These are phyloP conservation scores for Fragosphaeria purpurea DNA, from an alignment of 2,329 filamentous ascomycete species.

Conservation along the genomic window DNA sequence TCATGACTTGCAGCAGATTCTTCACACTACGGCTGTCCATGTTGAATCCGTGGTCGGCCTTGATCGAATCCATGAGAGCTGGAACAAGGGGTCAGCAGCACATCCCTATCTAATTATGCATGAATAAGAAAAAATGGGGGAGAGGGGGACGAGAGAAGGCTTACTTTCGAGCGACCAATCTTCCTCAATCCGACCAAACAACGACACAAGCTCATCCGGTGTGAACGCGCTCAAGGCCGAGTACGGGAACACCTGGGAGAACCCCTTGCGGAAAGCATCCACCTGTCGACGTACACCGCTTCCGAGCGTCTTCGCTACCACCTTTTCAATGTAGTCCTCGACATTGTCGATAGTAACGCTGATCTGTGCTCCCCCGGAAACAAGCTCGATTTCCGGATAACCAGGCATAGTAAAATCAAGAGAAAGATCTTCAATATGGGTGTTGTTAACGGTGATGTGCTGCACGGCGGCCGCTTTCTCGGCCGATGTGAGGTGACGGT, in stretches of 20 bases:
- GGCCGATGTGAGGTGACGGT: constrained; percentile 51
- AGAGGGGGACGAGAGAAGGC: constrained; percentile 23
- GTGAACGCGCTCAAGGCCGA: constrained; percentile 88
- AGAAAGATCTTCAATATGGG: constrained; percentile 73
- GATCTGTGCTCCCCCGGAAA: constrained; percentile 62
- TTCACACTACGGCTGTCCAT: constrained; percentile 95
- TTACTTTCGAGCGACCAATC: constrained; percentile 97
- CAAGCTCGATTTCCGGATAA: constrained; percentile 75
- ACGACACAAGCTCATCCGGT: constrained; percentile 83
- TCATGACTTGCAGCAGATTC: constrained; percentile 91
- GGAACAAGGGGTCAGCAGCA: background rate
- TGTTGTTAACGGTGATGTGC: constrained; percentile 63
- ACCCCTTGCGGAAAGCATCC: constrained; percentile 81
- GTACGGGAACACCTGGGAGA: constrained; percentile 94
- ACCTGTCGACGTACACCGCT: constrained; percentile 79
- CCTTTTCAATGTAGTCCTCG: constrained; percentile 75
- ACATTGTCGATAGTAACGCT: constrained; percentile 85
- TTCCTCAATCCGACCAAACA: constrained; percentile 87
- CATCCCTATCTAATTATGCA: background rate
- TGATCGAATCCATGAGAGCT: constrained; percentile 97
- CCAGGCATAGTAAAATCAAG: constrained; percentile 94
- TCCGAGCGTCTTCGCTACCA: constrained; percentile 87
- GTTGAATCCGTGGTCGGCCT: constrained; percentile 96
- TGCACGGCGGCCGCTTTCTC: constrained; percentile 64
- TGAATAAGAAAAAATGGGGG: background rate